Conservation (phyloP, 1,139 yeast genomes). For the Diutina siamensis region DNA sequence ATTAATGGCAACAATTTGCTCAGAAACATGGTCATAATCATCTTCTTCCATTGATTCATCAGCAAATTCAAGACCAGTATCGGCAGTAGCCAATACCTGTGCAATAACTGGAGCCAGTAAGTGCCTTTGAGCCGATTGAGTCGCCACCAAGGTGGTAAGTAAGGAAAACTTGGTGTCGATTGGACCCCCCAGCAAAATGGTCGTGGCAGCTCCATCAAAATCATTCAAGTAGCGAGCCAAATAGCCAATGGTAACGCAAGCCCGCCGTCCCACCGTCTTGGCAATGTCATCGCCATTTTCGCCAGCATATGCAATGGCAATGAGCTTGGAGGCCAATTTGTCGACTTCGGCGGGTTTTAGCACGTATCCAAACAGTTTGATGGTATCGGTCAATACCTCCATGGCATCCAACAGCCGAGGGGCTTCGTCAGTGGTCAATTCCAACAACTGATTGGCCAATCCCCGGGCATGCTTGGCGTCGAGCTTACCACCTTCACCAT, state of each 20-base stretch:
- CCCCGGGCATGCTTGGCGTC: slow-evolving; percentile 14
- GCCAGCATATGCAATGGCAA: neutral
- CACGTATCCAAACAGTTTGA: slow-evolving; percentile 41
- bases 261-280: neutral
- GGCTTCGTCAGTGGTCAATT: slow-evolving; percentile 7
- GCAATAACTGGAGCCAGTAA: neutral
- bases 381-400: slow-evolving; percentile 51
- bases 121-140: neutral
- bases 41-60: neutral
- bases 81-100: neutral
- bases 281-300: neutral
- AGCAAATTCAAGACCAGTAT: neutral
- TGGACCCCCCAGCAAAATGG: neutral
- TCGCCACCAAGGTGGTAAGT: neutral
- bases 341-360: slow-evolving; percentile 31
- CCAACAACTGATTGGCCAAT: neutral
- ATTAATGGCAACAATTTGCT: neutral
- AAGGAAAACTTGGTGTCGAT: neutral
- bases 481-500: slow-evolving; percentile 11
- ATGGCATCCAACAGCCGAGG: slow-evolving; percentile 42
- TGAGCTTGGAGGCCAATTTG: neutral
- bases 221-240: neutral
- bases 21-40: slow-evolving; percentile 2
- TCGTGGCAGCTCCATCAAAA: neutral
- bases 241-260: neutral